Base-by-base conservation (phyloP, 1,284 basidiomycete species). In the Papiliotrema nemorosa region DNA sequence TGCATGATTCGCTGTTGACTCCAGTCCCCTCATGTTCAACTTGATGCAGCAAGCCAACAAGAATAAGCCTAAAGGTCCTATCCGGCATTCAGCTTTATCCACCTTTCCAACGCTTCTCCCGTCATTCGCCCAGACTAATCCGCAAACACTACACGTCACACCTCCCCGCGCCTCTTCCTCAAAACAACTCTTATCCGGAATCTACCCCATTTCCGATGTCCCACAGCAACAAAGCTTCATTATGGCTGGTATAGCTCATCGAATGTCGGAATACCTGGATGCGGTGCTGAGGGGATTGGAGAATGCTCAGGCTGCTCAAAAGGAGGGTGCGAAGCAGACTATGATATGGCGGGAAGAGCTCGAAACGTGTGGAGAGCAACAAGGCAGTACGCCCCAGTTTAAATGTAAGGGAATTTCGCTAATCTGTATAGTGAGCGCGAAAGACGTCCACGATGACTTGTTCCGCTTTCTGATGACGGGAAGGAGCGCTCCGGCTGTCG, bases 321-420 rank as follows among this genome's bases (percentile, higher is more conserved):
- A 61, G 34, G 70, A 72, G 20, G 62, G 59, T 9, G 63, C 65
- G 20, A 71, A 67, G 55, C 68, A 70, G 57, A 73, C 64, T 1
- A 60, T 71, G 59, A 60, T 69, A 0, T 70, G 69, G 61, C 48
- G 69, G 25, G 70, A 73, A 49, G 69, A 71, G 47, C 52, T 71
- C 27, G 70, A 73, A 45, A 57, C 58, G 4, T 71, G 70, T 41
- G 70, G 59, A 2, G 55, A 64, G 38, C 62, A 71, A 35, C 69
- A 71, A 39, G 69, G 63, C 13, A 59, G 68, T 70, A 49, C 59
- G 68, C 60, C 10, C 26, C 12, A n/a, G 18, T 31, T 38, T 3
- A 6, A 9, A 33, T 27, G 18, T 3, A 24, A 3, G 16, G 3
- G 4, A 44, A 16, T 5, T 14, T n/a, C 20, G 22, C 29, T 40